Percentiles rank a stretch among this genome's conserved stretches.
phyloP scores from a whole-genome alignment of 169 alveolate genomes.

The Plasmodium cynomolgi region DNA sequence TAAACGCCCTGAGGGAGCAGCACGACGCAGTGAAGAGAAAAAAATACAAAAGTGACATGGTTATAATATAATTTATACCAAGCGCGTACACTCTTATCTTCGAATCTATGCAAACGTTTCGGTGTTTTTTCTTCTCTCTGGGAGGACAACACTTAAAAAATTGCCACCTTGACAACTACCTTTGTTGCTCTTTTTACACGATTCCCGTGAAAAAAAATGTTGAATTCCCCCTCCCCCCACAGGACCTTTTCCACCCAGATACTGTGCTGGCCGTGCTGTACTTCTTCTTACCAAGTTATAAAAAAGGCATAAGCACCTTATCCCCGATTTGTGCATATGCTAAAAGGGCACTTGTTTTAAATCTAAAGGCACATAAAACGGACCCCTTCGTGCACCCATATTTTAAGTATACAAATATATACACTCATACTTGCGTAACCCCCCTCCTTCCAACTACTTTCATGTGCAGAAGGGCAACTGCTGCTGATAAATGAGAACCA shows the following conservation, averaged over 20 bases:
- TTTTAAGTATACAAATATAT: not conserved
- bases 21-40: conserved; percentile 3
- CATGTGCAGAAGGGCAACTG: conserved; percentile 20
- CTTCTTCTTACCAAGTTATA: conserved; percentile 53
- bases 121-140: not conserved
- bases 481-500: conserved; percentile 16
- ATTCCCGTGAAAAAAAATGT: not conserved
- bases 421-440: not conserved
- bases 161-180: not conserved
- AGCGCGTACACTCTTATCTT: not conserved
- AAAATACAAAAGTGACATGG: not conserved
- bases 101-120: not conserved
- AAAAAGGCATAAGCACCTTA: not conserved
- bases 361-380: not conserved
- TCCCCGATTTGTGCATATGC: not conserved
- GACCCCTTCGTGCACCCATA: not conserved
- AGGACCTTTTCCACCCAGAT: conserved; percentile 45
- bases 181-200: not conserved
- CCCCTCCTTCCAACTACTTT: not conserved
- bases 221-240: not conserved
- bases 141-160: not conserved
- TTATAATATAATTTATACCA: not conserved
- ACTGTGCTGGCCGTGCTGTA: conserved; percentile 44
- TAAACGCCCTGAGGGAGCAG: conserved; percentile 1
- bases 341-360: not conserved